Evolutionary conservation across 2,329 filamentous ascomycete genomes (phyloP), one percentile per base, ranked within the genome.

Genomic region (Penicillium psychrosexuale): DNA sequence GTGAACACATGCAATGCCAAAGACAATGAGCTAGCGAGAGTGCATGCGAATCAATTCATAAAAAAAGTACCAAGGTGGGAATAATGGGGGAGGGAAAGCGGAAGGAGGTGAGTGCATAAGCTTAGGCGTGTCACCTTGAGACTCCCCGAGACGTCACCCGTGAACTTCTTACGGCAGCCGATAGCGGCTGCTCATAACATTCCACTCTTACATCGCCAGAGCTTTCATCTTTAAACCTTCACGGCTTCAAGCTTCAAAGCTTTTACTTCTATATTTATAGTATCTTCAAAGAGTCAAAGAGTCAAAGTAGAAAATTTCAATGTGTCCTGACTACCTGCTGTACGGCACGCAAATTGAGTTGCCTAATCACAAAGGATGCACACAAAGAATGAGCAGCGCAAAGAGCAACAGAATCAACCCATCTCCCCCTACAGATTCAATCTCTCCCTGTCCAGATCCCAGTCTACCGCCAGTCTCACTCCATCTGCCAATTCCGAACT

Each of bases 1-100:
- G 64, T 64, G 61, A 63, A 65, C 59, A 67, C 58, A 56, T 63
- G 63, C 54, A 49, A 56, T 55, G 53, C 56, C 56, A 45, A 38
- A 59, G 55, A 61, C 53, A 57, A 60, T 57, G 27, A 59, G 47
- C 51, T 48, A 44, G 40, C 31, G 13, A 52, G 40, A 55, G 22
- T 42, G 40, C 49, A 5, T 33, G 48, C 24, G 31, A 24, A 46
- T 34, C 52, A 56, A 59, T 46, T 46, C 43, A 46, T 59, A 57
- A 34, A 52, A 56, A 30, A 45, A 38, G 36, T 40, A 37, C 9
- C 28, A 39, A 42, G 51, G 54, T 28, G 38, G 33, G 43, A 39
- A 31, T 50, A 46, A 24, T 45, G 47, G 42, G 39, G 47, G 34
- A 33, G 43, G 46, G 38, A 24, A 53, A 42, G 48, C 44, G 51